Percentiles rank a stretch among this genome's conserved stretches.
Evolutionary conservation across 345 rosid genomes (phyloP).

Genomic region (Rhizophora apiculata): DNA sequence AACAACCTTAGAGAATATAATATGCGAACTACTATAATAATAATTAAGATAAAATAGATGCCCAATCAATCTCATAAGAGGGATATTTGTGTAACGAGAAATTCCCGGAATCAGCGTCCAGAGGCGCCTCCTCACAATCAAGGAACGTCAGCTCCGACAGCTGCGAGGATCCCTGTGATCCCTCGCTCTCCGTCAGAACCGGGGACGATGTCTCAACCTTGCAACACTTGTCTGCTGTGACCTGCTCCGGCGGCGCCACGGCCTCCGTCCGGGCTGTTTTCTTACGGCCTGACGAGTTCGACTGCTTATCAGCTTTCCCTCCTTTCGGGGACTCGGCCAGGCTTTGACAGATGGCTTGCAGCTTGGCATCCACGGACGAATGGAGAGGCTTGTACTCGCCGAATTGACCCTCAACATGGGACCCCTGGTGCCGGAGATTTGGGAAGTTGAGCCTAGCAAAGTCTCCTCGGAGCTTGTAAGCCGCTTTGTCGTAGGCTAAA

Average conservation of each 20-base stretch:
- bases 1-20: background rate
- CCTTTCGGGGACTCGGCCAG: slow-evolving; percentile 55
- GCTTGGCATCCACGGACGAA: slow-evolving; percentile 79
- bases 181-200: slow-evolving; percentile 44
- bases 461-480: slow-evolving; percentile 11
- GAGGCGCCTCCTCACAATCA: slow-evolving; percentile 28
- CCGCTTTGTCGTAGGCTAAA: slow-evolving; percentile 15
- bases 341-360: slow-evolving; percentile 72
- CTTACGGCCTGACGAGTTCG: background rate
- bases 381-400: slow-evolving; percentile 78
- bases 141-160: slow-evolving; percentile 29
- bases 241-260: background rate
- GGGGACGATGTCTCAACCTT: slow-evolving; percentile 29
- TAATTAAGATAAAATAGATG: slow-evolving; percentile 18
- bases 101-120: slow-evolving; percentile 25
- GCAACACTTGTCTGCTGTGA: slow-evolving; percentile 16
- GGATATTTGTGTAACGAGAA: slow-evolving; percentile 28
- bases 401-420: slow-evolving; percentile 24
- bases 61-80: slow-evolving; percentile 37
- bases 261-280: background rate
- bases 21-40: background rate
- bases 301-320: slow-evolving; percentile 12
- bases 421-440: slow-evolving; percentile 43
- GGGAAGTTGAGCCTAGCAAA: slow-evolving; percentile 10
- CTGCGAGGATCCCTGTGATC: slow-evolving; percentile 44